A percentile compares a stretch with the other conserved stretches of the same genome.
These are phyloP conservation scores for Radiomyces spectabilis DNA, from an alignment of 192 early-diverging fungal genomes.

Conservation along the genomic window DNA sequence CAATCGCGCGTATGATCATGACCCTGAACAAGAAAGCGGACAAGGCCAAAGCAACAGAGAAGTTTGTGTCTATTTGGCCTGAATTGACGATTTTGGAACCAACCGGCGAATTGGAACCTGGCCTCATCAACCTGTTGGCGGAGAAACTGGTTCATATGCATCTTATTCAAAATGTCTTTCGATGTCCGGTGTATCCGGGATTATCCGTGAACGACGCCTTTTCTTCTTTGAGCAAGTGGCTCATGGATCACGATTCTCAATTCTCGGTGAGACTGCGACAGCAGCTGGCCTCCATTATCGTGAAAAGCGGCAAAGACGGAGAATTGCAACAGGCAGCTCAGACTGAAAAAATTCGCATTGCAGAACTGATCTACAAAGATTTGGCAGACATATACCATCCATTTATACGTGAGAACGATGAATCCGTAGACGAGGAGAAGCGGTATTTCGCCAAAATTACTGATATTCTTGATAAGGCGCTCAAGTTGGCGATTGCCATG, in stretches of 20 bases:
- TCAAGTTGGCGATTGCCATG: constrained; percentile 26
- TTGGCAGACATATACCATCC: constrained; percentile 25
- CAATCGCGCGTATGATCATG: constrained; percentile 22
- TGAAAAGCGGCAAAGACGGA: constrained; percentile 21
- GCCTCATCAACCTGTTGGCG: constrained; percentile 22
- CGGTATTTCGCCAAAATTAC: constrained; percentile 15
- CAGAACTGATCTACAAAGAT: constrained; percentile 22
- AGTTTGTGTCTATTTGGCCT: constrained; percentile 22
- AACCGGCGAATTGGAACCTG: constrained; percentile 18
- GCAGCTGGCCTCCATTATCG: constrained; percentile 25
- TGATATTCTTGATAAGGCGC: constrained; percentile 25
- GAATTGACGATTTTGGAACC: constrained; percentile 9
- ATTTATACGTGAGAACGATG: constrained; percentile 24
- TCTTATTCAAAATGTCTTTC: constrained; percentile 22
- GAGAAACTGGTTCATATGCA: constrained; percentile 27
- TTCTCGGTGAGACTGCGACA: constrained; percentile 27
- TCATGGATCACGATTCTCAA: constrained; percentile 14
- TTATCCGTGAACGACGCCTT: constrained; percentile 24
- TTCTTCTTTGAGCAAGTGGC: constrained; percentile 17
- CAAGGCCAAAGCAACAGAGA: constrained; percentile 15
- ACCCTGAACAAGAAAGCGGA: constrained; percentile 33
- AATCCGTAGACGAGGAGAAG: constrained; percentile 14
- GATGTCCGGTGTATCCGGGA: constrained; percentile 24
- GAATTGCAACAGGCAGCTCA: constrained; percentile 17
- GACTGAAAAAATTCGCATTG: constrained; percentile 12